A percentile compares a stretch with the other conserved stretches of the same genome.
phyloP scores from a whole-genome alignment of 2,329 filamentous ascomycete species.

The Lachnellula occidentalis region DNA sequence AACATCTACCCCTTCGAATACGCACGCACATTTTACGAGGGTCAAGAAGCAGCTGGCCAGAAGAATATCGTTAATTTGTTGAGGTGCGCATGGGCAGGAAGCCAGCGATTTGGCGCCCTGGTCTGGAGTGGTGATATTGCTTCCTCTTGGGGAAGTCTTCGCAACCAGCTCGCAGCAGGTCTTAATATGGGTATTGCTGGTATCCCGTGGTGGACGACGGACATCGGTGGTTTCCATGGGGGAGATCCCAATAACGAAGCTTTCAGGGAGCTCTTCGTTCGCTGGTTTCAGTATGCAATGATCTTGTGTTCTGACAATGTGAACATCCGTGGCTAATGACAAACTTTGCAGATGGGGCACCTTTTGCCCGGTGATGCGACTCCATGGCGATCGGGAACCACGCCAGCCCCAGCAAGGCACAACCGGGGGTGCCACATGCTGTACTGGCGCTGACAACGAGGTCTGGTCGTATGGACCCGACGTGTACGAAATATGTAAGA shows the following conservation, averaged over 20 bases:
- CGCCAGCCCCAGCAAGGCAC: conserved; percentile 37
- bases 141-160: conserved; percentile 54
- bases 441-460: conserved; percentile 50
- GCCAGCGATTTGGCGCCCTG: conserved; percentile 58
- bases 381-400: conserved; percentile 62
- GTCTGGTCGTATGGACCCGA: conserved; percentile 61
- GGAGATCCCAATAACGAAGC: conserved; percentile 49
- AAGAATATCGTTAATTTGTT: conserved; percentile 54
- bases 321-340: too few relatives aligned
- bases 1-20: conserved; percentile 58
- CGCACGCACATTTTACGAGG: conserved; percentile 54
- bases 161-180: conserved; percentile 56
- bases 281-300: conserved; percentile 53
- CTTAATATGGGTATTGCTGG: conserved; percentile 61
- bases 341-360: conserved; percentile 44
- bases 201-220: conserved; percentile 64
- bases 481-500: conserved; percentile 54
- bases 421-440: conserved; percentile 17
- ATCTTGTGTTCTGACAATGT: too few relatives aligned
- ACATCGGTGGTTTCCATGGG: conserved; percentile 66
- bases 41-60: conserved; percentile 47
- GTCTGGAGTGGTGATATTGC: conserved; percentile 66
- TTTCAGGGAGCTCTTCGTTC: conserved; percentile 58
- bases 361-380: conserved; percentile 61
- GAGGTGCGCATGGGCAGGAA: conserved; percentile 51